A percentile compares a stretch with the other conserved stretches of the same genome.
phyloP scores from a whole-genome alignment of 768 basidiomycete genomes.

The Boletus patriciae region DNA sequence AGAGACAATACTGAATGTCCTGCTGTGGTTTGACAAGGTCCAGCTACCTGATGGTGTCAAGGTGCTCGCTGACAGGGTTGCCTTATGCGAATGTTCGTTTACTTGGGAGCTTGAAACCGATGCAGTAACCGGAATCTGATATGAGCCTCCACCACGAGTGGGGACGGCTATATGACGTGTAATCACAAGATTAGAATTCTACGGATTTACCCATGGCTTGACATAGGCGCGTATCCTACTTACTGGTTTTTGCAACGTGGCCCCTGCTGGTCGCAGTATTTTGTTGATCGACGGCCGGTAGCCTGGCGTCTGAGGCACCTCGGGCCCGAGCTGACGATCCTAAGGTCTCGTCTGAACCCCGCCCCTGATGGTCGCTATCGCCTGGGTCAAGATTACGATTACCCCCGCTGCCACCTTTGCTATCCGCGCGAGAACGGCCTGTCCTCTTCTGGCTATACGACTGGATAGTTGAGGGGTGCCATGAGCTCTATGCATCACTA shows the following conservation, averaged over 20 bases:
- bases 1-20: conserved; percentile 46
- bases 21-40: conserved; percentile 29
- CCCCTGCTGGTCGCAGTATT: conserved; percentile 19
- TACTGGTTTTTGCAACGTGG: conserved; percentile 26
- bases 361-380: conserved; percentile 38
- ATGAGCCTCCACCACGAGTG: conserved; percentile 17
- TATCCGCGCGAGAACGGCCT: conserved; percentile 48
- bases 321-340: conserved; percentile 45
- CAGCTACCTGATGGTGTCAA: conserved; percentile 20
- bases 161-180: conserved; percentile 21
- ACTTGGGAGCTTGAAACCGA: conserved; percentile 15
- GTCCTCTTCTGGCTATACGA: conserved; percentile 76
- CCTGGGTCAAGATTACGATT: conserved; percentile 37
- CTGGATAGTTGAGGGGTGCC: conserved; percentile 37
- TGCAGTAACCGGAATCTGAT: conserved; percentile 14
- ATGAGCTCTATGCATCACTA: conserved; percentile 15
- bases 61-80: conserved; percentile 26
- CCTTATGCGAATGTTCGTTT: conserved; percentile 22
- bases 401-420: conserved; percentile 46
- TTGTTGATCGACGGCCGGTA: conserved; percentile 33
- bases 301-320: conserved; percentile 70
- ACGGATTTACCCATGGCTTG: conserved; percentile 21
- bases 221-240: conserved; percentile 24
- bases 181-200: conserved; percentile 27
- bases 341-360: conserved; percentile 34